Evolutionary conservation across 2,329 filamentous ascomycete genomes (phyloP).

Genomic region (Epichloe sp.): DNA sequence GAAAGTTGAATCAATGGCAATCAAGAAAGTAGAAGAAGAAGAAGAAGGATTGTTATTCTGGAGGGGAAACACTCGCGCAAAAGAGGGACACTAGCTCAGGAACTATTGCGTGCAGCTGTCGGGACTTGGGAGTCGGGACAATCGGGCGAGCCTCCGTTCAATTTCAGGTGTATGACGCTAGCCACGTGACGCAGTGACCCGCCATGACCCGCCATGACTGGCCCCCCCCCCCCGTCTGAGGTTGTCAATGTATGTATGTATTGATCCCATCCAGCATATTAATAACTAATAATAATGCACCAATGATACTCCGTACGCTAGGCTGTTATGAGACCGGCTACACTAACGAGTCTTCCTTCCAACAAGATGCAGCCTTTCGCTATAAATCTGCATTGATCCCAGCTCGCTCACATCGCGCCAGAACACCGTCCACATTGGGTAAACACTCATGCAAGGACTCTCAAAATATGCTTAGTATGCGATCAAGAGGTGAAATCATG

Average conservation of each 20-base stretch:
- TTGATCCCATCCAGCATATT: not conserved
- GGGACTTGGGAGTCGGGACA: not conserved
- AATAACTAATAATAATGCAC: no score
- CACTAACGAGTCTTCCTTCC: no score
- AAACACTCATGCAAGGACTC: no score
- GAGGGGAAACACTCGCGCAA: not conserved
- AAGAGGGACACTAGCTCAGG: not conserved
- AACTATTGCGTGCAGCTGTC: not conserved
- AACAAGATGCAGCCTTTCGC: no score
- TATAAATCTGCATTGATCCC: no score
- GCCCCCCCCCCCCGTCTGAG: not conserved
- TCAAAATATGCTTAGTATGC: not conserved
- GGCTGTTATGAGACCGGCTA: not conserved
- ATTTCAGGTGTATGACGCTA: conserved; percentile 3
- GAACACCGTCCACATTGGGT: no score
- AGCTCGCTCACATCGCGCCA: no score
- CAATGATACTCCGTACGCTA: not conserved
- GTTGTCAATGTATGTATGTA: not conserved
- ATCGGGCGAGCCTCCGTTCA: not conserved
- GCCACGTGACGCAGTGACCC: conserved; percentile 3
- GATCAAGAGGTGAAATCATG: not conserved
- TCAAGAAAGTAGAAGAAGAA: not conserved
- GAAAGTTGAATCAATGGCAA: not conserved
- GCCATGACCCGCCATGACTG: not conserved
- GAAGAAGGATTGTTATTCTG: not conserved